A percentile compares a stretch with the other conserved stretches of the same genome.
phyloP scores from a whole-genome alignment of 495 filamentous ascomycete species.

The Ramalina peruviana region DNA sequence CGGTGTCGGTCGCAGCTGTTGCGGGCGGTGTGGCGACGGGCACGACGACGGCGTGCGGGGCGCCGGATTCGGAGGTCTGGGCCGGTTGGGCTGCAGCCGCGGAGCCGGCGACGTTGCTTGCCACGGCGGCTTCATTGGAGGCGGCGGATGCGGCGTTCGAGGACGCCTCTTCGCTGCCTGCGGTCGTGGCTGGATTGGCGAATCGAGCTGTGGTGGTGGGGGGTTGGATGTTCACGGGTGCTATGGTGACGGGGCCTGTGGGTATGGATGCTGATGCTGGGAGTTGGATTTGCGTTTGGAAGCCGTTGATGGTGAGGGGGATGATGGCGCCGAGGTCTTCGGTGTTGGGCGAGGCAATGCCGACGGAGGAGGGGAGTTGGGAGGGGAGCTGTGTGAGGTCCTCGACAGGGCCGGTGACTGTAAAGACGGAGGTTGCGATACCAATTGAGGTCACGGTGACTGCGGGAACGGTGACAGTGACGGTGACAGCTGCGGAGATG shows the following conservation, averaged over 20 bases:
- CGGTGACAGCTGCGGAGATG: constrained; percentile 1
- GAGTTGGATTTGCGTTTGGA: background rate
- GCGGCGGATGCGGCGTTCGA: constrained; percentile 8
- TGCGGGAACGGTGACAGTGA: constrained; percentile 9
- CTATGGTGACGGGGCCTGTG: constrained; percentile 3
- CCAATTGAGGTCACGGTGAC: constrained; percentile 6
- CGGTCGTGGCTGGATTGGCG: background rate
- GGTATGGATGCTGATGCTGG: constrained; percentile 8
- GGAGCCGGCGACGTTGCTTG: constrained; percentile 7
- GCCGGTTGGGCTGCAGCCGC: background rate
- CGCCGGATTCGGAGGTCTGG: background rate
- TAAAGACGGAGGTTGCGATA: constrained; percentile 5
- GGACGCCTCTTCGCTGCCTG: background rate
- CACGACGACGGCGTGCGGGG: background rate
- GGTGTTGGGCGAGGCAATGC: constrained; percentile 1
- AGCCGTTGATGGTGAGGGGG: constrained; percentile 8
- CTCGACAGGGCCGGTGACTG: constrained; percentile 7
- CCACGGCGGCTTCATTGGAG: constrained; percentile 5
- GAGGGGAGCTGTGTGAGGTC: background rate
- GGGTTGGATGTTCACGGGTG: background rate
- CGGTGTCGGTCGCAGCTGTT: background rate
- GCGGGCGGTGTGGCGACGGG: background rate
- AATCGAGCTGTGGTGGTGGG: background rate
- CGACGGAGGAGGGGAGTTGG: constrained; percentile 4
- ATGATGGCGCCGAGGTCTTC: constrained; percentile 6